Percentiles rank a stretch among this genome's conserved stretches.
These are phyloP conservation scores for Enterocytospora artemiae DNA, from an alignment of 371 early-diverging fungal species.

Conservation along the genomic window DNA sequence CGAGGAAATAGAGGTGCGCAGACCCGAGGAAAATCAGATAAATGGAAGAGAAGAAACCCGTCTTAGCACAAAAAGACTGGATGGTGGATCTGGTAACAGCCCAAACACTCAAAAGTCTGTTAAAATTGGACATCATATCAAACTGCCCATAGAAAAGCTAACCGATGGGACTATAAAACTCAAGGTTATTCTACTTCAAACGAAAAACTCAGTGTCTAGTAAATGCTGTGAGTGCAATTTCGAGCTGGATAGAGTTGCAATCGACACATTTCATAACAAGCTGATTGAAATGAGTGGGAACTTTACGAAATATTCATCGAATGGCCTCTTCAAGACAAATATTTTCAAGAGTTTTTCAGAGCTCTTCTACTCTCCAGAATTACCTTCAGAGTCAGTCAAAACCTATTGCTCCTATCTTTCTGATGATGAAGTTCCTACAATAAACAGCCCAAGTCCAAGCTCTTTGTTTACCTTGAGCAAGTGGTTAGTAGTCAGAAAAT, in stretches of 20 bases:
- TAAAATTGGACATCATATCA: not conserved
- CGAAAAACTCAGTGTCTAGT: not conserved
- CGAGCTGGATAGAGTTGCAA: conserved; percentile 4
- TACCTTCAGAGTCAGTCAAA: conserved; percentile 8
- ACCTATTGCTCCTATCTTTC: conserved; percentile 31
- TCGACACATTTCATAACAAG: conserved; percentile 31
- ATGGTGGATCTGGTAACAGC: not conserved
- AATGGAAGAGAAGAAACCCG: too few species aligned
- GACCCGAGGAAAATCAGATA: too few species aligned
- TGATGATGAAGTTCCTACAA: conserved; percentile 32
- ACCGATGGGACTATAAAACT: not conserved
- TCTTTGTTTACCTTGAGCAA: conserved; percentile 17
- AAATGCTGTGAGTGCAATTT: conserved; percentile 3
- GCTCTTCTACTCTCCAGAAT: conserved; percentile 13
- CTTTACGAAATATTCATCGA: conserved; percentile 20
- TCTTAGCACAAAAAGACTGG: too few species aligned
- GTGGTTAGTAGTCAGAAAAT: conserved; percentile 41
- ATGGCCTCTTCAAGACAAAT: too few species aligned
- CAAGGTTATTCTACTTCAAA: not conserved
- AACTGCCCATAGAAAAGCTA: conserved; percentile 1
- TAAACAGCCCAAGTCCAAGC: conserved; percentile 18
- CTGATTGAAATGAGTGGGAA: conserved; percentile 19
- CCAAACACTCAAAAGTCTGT: not conserved
- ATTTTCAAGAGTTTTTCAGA: too few species aligned
- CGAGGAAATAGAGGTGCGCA: too few species aligned